Evolutionary conservation across 257 asterid species (phyloP).

Genomic region (Solanum corneliomulleri): DNA sequence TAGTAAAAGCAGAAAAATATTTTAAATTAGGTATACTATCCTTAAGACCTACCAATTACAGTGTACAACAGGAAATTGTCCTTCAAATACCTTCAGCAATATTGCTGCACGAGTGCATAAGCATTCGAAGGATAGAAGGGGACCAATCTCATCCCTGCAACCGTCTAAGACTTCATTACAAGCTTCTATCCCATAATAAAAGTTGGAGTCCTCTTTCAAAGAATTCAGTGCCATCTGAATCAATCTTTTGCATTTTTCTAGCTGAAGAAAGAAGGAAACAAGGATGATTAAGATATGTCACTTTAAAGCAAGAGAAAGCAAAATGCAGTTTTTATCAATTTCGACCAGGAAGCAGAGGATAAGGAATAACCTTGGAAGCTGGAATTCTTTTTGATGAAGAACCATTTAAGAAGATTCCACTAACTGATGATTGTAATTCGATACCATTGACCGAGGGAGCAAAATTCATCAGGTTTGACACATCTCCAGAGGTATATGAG

Average conservation of each 20-base stretch:
- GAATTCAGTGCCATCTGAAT: conserved; percentile 67
- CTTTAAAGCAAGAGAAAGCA: not conserved
- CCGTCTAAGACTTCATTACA: conserved; percentile 85
- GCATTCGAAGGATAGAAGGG: conserved; percentile 55
- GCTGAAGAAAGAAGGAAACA: conserved; percentile 22
- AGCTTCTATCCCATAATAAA: conserved; percentile 75
- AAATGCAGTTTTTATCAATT: conserved; percentile 5
- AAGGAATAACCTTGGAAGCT: conserved; percentile 45
- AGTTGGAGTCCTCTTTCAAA: conserved; percentile 43
- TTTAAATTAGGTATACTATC: not conserved
- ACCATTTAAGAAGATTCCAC: conserved; percentile 33
- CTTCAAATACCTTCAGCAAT: conserved; percentile 65
- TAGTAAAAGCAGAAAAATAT: conserved; percentile 10
- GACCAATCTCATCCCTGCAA: conserved; percentile 57
- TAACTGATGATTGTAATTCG: conserved; percentile 34
- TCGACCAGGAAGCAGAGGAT: not conserved
- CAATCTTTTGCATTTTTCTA: conserved; percentile 67
- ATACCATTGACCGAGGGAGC: conserved; percentile 32
- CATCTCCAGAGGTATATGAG: conserved; percentile 60
- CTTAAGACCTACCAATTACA: not conserved
- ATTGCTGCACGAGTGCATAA: conserved; percentile 84
- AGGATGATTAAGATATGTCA: not conserved
- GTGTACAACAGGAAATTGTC: not conserved
- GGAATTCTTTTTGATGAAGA: conserved; percentile 24
- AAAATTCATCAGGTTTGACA: conserved; percentile 45